phyloP scores from a whole-genome alignment of 2,329 filamentous ascomycete species.

The Ascochyta clinopodiicola region DNA sequence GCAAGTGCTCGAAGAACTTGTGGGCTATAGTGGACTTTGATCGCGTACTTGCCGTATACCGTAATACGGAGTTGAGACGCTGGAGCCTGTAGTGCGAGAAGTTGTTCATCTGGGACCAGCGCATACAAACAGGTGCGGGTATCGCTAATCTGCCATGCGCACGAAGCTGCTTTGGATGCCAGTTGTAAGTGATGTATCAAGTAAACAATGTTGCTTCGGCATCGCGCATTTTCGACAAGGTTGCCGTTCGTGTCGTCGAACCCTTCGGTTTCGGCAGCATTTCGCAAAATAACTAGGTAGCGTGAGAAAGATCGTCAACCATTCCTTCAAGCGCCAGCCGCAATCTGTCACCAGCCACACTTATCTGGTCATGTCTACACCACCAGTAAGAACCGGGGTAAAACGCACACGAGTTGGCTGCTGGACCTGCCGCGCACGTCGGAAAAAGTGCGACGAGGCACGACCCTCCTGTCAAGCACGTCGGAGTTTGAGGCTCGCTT shows the following conservation, averaged over 20 bases:
- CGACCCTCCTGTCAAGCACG: slow-evolving; percentile 6
- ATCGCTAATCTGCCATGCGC: too few relatives aligned
- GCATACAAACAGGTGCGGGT: too few relatives aligned
- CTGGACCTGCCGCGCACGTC: slow-evolving; percentile 13
- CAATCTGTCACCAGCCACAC: slow-evolving; percentile 14
- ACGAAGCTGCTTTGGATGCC: too few relatives aligned
- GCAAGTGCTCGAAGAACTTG: neutral
- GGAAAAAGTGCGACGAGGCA: slow-evolving; percentile 17
- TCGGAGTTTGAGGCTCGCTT: neutral
- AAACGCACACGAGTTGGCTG: slow-evolving; percentile 10
- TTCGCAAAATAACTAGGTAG: slow-evolving; percentile 1
- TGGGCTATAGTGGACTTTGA: too few relatives aligned
- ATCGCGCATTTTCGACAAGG: too few relatives aligned
- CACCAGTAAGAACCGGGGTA: slow-evolving; percentile 1
- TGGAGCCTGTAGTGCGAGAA: too few relatives aligned
- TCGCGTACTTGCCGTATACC: too few relatives aligned
- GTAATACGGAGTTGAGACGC: too few relatives aligned
- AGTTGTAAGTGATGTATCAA: too few relatives aligned
- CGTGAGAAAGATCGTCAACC: slow-evolving; percentile 8
- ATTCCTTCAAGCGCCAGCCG: slow-evolving; percentile 4
- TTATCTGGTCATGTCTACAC: slow-evolving; percentile 6
- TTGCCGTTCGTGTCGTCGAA: neutral
- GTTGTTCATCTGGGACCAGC: too few relatives aligned
- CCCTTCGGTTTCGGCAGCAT: neutral
- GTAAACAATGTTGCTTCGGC: too few relatives aligned